Base-by-base conservation (phyloP, 2,329 filamentous ascomycete species). In the Pyricularia sp. region DNA sequence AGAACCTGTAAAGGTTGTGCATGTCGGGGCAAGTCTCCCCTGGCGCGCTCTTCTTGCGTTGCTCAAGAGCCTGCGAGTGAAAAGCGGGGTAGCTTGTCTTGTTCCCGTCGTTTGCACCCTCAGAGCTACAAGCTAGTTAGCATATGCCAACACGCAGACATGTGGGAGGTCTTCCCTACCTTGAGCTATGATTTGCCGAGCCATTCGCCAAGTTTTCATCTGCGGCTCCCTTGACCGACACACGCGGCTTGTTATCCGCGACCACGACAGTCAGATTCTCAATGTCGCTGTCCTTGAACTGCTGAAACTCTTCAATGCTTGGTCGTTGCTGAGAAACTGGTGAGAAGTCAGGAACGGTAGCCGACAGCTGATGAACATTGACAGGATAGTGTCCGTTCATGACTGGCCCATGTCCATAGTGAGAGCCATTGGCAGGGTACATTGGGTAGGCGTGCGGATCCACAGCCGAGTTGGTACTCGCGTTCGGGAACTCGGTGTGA, bases 1-100 rank as follows among this genome's bases (percentile, higher is more conserved):
- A 93, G 80, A 92, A 92, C 72, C 88, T 84, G 80, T 92, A 93
- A 33, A 92, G 84, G 70, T 87, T 83, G 75, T 87, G 84, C 83
- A 90, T 88, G 74, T 88, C 84, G 70, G 82, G 80, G 66, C 85
- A 84, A 58, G 76, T 78, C 69, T 82, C 77, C 65, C 78, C 76
- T 23, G 73, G 42, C 30, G 76, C 71, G 42, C 77, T 77, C 5
- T 71, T 68, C 42, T 76, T 74, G 69, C 82, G 77, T 69, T 80
- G 72, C 31, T 78, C 76, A 58, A 84, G 73, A 3, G 80, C 81
- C 69, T 77, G 76, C 23, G 75, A 72, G 55, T 79, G 79, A 63
- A 85, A 77, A 66, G 82, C 73, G 17, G 72, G 70, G 67, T 79
- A 80, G 70, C 65, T 71, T 70, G 28, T 68, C 68, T 69, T 63